Percentiles rank a stretch among this genome's conserved stretches.
These are phyloP conservation scores for Linderniella brevidens DNA, from an alignment of 257 asterid species.

Conservation along the genomic window DNA sequence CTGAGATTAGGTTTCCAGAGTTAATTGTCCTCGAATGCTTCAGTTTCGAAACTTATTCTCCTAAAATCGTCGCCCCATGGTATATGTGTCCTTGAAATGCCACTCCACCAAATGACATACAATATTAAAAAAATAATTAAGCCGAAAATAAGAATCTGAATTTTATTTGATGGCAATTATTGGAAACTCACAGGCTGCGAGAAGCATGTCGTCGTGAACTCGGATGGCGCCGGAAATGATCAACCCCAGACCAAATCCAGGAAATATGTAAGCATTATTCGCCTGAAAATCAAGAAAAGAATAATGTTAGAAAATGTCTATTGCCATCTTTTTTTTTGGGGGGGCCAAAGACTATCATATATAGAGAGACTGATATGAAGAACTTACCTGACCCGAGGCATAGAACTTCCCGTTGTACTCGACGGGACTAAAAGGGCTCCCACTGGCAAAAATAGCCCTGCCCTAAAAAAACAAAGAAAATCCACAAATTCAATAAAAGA, in stretches of 20 bases:
- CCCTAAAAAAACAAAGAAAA: constrained; percentile 19
- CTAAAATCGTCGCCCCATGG: too few species aligned
- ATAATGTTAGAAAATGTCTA: neutral
- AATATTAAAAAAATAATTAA: too few species aligned
- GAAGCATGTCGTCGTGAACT: constrained; percentile 93
- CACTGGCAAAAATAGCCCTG: constrained; percentile 67
- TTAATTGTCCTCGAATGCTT: too few species aligned
- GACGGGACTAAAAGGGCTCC: constrained; percentile 57
- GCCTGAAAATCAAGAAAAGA: constrained; percentile 33
- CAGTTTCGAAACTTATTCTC: too few species aligned
- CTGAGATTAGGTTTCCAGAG: too few species aligned
- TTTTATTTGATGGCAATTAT: too few species aligned
- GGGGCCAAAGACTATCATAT: neutral
- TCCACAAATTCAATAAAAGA: neutral
- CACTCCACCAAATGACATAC: too few species aligned
- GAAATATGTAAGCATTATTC: constrained; percentile 90
- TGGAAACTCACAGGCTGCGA: constrained; percentile 82
- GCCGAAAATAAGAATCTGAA: too few species aligned
- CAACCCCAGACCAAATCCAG: constrained; percentile 93
- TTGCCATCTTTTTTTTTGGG: too few species aligned
- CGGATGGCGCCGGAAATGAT: constrained; percentile 96
- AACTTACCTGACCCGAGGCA: constrained; percentile 60
- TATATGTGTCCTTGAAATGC: too few species aligned
- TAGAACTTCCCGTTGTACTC: constrained; percentile 43
- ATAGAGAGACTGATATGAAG: constrained; percentile 4